Evolutionary conservation across 306 rosid species (phyloP), one percentile per base, ranked within the genome.

Genomic region (Cercis canadensis): DNA sequence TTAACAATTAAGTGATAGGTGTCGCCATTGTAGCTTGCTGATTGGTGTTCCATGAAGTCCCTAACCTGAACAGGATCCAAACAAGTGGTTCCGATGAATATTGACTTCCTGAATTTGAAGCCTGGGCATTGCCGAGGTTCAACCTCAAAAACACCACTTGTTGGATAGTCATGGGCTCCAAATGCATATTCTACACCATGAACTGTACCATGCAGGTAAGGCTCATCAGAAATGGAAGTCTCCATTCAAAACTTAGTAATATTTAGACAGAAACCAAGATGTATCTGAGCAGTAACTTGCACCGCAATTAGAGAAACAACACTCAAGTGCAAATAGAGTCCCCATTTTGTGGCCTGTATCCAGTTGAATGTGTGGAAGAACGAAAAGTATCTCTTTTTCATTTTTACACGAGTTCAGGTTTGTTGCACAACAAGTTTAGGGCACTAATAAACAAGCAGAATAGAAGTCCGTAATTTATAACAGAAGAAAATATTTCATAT

Each of bases 51-150:
- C 96, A 95, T 89, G 82, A 95, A 95, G 77, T 91, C 97, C 81
- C 99, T 87, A 60, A 89, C 97, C 80, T 87, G 88, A 47, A 60
- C 50, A 36, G 96, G 80, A 65, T 89, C 90, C 73, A 95, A 70
- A 69, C 92, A 21, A 29, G 99, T 91, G n/a, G 92, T 86, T 79
- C 99, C 99, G 14, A 95, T 85, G 60, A 86, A 83, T 72, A 95
- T 87, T 19, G 99, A 91, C 86, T 80, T 86, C 84, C 97, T 81
- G 80, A 95, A 95, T 78, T 89, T 95, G 83, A 94, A 94, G 47
- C 97, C 99, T 1, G 99, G 99, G 73, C 99, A 95, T 45, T 91
- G 96, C 62, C 89, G 86, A 75, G 99, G 99, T 82, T 91, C 96
- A 34, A 95, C 99, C 79, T 95, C 99, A 80, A 91, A 95, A 76